A percentile compares a stretch with the other conserved stretches of the same genome.
Evolutionary conservation across 208 protist genomes (phyloP).

Genomic region (Acanthamoeba healyi): DNA sequence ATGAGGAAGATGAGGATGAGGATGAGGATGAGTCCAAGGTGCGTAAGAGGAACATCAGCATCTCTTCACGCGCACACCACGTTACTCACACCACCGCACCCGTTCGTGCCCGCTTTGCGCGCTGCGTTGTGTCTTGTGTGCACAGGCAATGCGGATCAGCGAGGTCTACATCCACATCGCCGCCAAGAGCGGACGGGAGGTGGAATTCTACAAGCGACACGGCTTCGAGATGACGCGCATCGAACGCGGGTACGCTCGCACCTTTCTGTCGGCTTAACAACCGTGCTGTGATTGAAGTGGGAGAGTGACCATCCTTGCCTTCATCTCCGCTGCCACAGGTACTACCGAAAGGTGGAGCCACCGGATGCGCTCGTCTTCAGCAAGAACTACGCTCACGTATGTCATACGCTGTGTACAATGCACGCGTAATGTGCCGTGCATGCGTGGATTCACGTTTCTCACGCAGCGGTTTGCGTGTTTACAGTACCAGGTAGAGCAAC

Average conservation of each 20-base stretch:
- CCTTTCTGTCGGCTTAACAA: too few relatives aligned
- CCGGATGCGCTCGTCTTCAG: background rate
- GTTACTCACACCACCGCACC: too few relatives aligned
- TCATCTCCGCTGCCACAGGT: background rate
- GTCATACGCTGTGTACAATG: background rate
- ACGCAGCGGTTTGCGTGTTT: too few relatives aligned
- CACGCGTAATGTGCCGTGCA: background rate
- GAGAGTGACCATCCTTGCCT: background rate
- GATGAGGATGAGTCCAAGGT: background rate
- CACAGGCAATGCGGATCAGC: background rate
- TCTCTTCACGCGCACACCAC: too few relatives aligned
- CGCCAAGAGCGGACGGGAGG: background rate
- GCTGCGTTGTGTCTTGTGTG: background rate
- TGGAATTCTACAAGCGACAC: background rate
- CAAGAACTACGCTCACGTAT: constrained; percentile 4
- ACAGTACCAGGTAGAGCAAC: background rate
- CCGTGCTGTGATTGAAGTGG: too few relatives aligned
- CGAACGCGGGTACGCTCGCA: background rate
- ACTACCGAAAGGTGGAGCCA: background rate
- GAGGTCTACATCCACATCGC: constrained; percentile 11
- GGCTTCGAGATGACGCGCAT: background rate
- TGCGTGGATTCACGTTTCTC: too few relatives aligned
- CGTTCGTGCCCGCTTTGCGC: too few relatives aligned
- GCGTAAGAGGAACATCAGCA: background rate
- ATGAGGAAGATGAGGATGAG: background rate